Base-by-base conservation (phyloP, 345 rosid species). In the Turnera subulata region DNA sequence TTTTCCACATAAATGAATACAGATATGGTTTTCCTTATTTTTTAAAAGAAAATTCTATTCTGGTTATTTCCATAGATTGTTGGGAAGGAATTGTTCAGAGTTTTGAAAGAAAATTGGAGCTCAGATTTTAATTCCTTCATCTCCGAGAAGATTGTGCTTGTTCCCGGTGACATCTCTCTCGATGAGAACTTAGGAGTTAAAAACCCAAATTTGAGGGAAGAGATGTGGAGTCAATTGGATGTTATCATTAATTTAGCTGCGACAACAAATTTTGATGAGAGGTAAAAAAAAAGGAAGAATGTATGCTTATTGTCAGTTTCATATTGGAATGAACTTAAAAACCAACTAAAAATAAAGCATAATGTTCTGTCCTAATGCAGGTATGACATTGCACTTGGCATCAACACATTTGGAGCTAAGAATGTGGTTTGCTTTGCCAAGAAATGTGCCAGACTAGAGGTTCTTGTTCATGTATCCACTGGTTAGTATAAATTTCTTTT, bases 221-320 rank as follows among this genome's bases (percentile, higher is more conserved):
- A 42, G 45, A 42, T 42, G 45, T 42, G 45, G 45, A 42, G 16
- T 11, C n/a, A 42, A 42, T 11, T 42, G 14, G 45, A 42, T 13
- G n/a, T 42, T 8, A 15, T 42, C 5, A 1, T 42, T 13, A 42
- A 42, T 42, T 42, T 13, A 6, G 45, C 45, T 42, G 45, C 45
- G n/a, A 42, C 45, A 0, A 84, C 89, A 33, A 77, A 68, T 58
- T 90, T 90, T 23, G 87, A 90, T 61, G 95, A 87, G 58, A 84
- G 95, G 92, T 81, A 40, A 3, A 40, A 40, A 15, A 2, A 15
- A 3, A 12, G 2, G 15, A 2, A 40, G 11, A 15, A 15, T 40
- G 2, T 40, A 3, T 10, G 13, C 11, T 40, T 16, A n/a, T n/a
- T n/a, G n/a, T n/a, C n/a, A n/a, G n/a, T n/a, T n/a, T n/a, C n/a